Evolutionary conservation across 164 flowering plant species (phyloP).

Genomic region (Hamamelis virginiana): DNA sequence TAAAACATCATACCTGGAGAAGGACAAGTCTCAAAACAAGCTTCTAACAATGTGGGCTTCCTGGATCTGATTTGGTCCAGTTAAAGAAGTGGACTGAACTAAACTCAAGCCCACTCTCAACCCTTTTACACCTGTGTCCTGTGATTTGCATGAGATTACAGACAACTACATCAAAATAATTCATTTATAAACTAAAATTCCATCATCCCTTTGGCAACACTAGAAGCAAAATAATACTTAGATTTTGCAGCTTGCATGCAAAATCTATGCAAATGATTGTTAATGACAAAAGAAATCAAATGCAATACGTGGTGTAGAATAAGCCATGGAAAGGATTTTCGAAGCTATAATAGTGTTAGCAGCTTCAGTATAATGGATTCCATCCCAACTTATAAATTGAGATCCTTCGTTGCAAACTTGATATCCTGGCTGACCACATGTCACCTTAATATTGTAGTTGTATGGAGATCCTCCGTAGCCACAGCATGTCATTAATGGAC

Average conservation of each 20-base stretch:
- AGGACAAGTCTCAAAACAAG: too few species aligned
- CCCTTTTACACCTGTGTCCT: too few species aligned
- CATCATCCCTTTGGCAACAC: neutral
- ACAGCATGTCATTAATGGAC: slow-evolving; percentile 67
- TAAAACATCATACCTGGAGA: too few species aligned
- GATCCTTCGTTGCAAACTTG: slow-evolving; percentile 43
- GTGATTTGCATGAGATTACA: too few species aligned
- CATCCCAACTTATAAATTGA: slow-evolving; percentile 56
- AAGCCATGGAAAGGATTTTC: slow-evolving; percentile 42
- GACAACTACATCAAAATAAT: neutral
- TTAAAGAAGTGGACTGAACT: too few species aligned
- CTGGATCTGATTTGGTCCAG: too few species aligned
- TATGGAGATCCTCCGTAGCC: slow-evolving; percentile 69
- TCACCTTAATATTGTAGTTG: slow-evolving; percentile 40
- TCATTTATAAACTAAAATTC: neutral
- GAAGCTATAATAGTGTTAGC: slow-evolving; percentile 53
- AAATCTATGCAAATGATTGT: neutral
- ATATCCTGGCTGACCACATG: slow-evolving; percentile 52
- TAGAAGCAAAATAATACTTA: neutral
- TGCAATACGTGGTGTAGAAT: slow-evolving; percentile 39
- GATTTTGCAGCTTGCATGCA: too few species aligned
- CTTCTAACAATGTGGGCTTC: too few species aligned
- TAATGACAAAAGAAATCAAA: slow-evolving; percentile 52
- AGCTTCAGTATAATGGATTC: slow-evolving; percentile 66
- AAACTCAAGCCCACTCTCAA: too few species aligned